phyloP scores from a whole-genome alignment of 345 rosid genomes.

The Ceriops tagal region DNA sequence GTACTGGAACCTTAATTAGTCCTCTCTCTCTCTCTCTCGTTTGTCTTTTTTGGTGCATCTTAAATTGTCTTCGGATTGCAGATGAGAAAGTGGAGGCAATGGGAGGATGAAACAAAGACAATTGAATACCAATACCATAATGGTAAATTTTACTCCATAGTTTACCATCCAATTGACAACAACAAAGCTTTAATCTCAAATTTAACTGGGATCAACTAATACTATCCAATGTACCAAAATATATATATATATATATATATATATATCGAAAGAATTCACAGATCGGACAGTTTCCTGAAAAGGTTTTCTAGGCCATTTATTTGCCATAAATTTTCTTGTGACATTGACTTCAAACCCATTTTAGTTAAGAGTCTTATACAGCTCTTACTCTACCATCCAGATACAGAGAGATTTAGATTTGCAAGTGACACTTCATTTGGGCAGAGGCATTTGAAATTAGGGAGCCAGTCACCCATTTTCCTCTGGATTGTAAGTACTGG shows the following conservation, averaged over 20 bases:
- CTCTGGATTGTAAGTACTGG: constrained; percentile 60
- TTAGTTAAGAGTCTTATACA: neutral
- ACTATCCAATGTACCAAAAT: too few species aligned
- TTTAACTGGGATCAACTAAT: too few species aligned
- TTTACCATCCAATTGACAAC: too few species aligned
- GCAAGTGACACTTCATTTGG: constrained; percentile 97
- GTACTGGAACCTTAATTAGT: constrained; percentile 22
- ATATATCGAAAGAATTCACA: too few species aligned
- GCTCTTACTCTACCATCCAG: constrained; percentile 26
- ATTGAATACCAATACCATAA: constrained; percentile 69
- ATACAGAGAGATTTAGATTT: constrained; percentile 89
- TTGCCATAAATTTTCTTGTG: too few species aligned
- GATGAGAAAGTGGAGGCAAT: constrained; percentile 88
- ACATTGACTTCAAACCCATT: neutral
- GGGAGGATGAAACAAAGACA: constrained; percentile 86
- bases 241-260: too few species aligned
- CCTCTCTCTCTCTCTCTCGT: neutral
- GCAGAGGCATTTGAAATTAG: constrained; percentile 61
- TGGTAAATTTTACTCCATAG: constrained; percentile 35
- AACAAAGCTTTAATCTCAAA: too few species aligned
- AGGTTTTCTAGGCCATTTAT: too few species aligned
- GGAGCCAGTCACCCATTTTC: constrained; percentile 56
- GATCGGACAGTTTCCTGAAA: too few species aligned
- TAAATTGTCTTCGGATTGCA: constrained; percentile 25
- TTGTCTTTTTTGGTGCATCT: neutral